These are phyloP conservation scores for Penicillium sp. DNA, from an alignment of 2,329 filamentous ascomycete species.

Conservation along the genomic window DNA sequence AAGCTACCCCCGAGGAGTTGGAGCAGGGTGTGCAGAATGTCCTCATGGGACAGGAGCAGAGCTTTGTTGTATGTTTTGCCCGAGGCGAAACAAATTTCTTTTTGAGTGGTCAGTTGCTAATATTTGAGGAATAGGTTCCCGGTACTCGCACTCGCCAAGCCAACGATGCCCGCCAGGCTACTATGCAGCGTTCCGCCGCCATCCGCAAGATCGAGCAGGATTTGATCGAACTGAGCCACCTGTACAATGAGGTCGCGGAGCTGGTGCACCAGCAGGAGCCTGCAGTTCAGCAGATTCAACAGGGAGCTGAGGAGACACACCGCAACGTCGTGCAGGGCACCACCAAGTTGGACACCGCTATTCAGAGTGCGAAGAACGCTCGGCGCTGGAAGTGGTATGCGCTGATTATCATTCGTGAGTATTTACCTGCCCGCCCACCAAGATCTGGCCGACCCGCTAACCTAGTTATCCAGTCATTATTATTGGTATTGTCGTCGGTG, in stretches of 20 bases:
- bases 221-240: constrained; percentile 79
- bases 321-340: constrained; percentile 84
- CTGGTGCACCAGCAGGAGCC: constrained; percentile 84
- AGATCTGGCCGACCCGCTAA: constrained; percentile 10
- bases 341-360: constrained; percentile 75
- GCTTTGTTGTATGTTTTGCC: constrained; percentile 70
- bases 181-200: constrained; percentile 78
- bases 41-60: constrained; percentile 65
- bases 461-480: constrained; percentile 49
- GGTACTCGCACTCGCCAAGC: constrained; percentile 64
- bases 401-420: constrained; percentile 68
- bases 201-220: constrained; percentile 91
- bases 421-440: constrained; percentile 10
- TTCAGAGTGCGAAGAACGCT: constrained; percentile 74
- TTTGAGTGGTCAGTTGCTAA: background rate
- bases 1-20: constrained; percentile 76
- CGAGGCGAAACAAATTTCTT: background rate
- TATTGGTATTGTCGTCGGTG: constrained; percentile 53
- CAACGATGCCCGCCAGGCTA: constrained; percentile 74
- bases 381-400: constrained; percentile 98
- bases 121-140: constrained; percentile 27
- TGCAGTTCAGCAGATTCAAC: constrained; percentile 76
- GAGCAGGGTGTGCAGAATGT: constrained; percentile 70
- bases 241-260: constrained; percentile 87
- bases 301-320: constrained; percentile 80